Evolutionary conservation across 208 protist species (phyloP), one percentile per base, ranked within the genome.

Genomic region (Wallacemonas sp.): DNA sequence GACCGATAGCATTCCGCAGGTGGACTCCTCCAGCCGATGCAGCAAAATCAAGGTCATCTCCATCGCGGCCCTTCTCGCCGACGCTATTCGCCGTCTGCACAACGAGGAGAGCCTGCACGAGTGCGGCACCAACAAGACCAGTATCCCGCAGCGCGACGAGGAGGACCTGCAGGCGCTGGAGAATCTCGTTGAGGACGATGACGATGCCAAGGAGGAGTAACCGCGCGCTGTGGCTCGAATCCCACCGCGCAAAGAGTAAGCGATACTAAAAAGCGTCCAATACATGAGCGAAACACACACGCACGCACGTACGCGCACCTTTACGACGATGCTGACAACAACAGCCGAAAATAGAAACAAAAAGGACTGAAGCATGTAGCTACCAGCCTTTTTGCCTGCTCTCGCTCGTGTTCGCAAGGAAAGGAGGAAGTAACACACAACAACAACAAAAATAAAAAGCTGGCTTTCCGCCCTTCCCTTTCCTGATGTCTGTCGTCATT

Each of bases 1-100:
- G 4, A 96, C 94, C 1, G 92, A 98, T 72, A 97, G 90, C 66
- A 97, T 98, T 67, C 92, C 92, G 3, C 90, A 94, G 70, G 72
- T 81, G 7, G 76, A 84, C 49, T 76, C 74, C 11, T 38, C 69
- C 39, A 66, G 76, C 41, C 90, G 89, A 72, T 95, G 89, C 65
- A 68, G 55, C 14, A 94, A 95, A 67, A 82, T 96, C 22, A 87
- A 88, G 62, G 84, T 96, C 50, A 94, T 97, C 50, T 92, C 85
- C 31, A 79, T 95, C 31, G 82, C 85, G n/a, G 84, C 88, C 48
- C 77, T 97, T 20, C 78, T 97, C 28, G 89, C 87, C 26, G 89
- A 96, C 52, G 91, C 89, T 2, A 95, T 97, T 67, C 73, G 86
- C 46, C 81, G 93, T 31, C 80, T 96, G 50, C 93, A 97, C 79